These are phyloP conservation scores for Venturia asperata DNA, from an alignment of 2,329 filamentous ascomycete species.

Conservation along the genomic window DNA sequence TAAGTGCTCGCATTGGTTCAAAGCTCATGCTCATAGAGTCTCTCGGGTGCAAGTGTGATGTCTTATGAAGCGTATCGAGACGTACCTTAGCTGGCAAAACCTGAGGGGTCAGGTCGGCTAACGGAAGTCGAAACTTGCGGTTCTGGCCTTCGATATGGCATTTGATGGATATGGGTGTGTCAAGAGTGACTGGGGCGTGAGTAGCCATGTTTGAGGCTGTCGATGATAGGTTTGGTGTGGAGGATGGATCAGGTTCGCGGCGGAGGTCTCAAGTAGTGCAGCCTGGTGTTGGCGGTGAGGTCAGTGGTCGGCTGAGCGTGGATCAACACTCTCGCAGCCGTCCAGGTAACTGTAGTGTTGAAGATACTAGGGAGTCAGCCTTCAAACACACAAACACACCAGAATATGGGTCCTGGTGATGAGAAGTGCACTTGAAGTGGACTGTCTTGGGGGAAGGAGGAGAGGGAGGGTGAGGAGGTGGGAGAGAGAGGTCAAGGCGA, in stretches of 20 bases:
- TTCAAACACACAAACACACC: slow-evolving; percentile 3
- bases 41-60: not conserved
- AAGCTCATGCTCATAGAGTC: not conserved
- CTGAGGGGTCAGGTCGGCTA: slow-evolving; percentile 70
- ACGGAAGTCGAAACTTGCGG: slow-evolving; percentile 80
- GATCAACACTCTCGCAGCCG: not conserved
- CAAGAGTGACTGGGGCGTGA: slow-evolving; percentile 45
- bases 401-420: not conserved
- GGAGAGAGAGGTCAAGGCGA: not conserved
- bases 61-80: slow-evolving; percentile 25
- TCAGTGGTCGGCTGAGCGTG: slow-evolving; percentile 1
- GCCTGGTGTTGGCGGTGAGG: slow-evolving; percentile 21
- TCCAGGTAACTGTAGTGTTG: slow-evolving; percentile 5
- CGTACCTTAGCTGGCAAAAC: slow-evolving; percentile 79
- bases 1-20: not conserved
- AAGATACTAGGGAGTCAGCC: not conserved
- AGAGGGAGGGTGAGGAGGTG: not conserved
- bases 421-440: not conserved
- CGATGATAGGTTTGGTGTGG: slow-evolving; percentile 6
- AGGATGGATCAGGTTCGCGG: not conserved
- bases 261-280: slow-evolving; percentile 12
- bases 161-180: slow-evolving; percentile 80
- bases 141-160: slow-evolving; percentile 67
- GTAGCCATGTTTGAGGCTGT: slow-evolving; percentile 16
- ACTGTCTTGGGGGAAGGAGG: not conserved